These are phyloP conservation scores for Paracoccidioides lutzii DNA, from an alignment of 2,329 filamentous ascomycete species.

Conservation along the genomic window DNA sequence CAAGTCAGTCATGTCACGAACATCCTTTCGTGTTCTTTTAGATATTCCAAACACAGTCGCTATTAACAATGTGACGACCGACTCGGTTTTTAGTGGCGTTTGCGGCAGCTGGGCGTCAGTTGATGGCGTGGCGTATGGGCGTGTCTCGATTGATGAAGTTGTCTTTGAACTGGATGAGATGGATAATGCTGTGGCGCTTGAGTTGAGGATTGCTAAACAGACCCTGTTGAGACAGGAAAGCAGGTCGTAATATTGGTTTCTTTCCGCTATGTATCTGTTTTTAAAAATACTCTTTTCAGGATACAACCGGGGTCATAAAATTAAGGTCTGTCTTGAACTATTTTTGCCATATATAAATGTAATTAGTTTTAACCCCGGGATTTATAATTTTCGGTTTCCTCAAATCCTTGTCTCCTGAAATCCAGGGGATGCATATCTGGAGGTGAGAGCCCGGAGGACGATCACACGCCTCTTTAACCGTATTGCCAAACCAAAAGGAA, in stretches of 20 bases:
- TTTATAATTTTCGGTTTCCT: too few relatives aligned
- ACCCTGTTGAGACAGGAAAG: not conserved
- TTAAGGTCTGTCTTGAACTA: too few relatives aligned
- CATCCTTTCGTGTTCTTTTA: conserved; percentile 9
- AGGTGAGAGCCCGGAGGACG: too few relatives aligned
- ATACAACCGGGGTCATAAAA: too few relatives aligned
- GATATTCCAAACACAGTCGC: conserved; percentile 8
- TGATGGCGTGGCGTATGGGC: conserved; percentile 13
- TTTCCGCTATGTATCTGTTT: too few relatives aligned
- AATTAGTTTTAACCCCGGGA: too few relatives aligned
- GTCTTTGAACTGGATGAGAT: conserved; percentile 14
- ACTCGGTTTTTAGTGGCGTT: conserved; percentile 11
- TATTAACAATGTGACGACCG: conserved; percentile 1
- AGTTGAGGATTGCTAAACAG: conserved; percentile 44
- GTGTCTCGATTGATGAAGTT: conserved; percentile 16
- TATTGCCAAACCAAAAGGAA: too few relatives aligned
- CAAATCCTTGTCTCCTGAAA: too few relatives aligned
- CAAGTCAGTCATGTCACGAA: not conserved
- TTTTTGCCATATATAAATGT: too few relatives aligned
- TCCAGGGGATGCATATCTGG: too few relatives aligned
- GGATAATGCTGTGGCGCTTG: conserved; percentile 13
- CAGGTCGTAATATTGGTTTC: not conserved
- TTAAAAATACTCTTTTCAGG: too few relatives aligned
- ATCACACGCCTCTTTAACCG: too few relatives aligned
- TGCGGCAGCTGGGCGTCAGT: conserved; percentile 17